Evolutionary conservation across 106 monocot genomes (phyloP).

Genomic region (Allium fistulosum): DNA sequence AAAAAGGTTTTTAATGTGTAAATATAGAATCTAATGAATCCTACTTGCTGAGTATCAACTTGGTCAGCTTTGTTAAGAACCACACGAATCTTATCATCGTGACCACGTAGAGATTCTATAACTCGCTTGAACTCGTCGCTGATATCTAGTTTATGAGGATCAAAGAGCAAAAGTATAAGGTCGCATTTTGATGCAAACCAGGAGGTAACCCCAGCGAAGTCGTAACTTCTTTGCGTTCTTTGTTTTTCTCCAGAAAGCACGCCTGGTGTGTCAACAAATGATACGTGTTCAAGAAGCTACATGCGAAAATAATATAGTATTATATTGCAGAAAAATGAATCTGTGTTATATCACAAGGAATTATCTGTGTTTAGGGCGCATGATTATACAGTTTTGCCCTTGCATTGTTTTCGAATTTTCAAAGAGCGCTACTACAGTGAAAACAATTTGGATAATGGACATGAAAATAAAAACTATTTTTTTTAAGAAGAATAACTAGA

Average conservation of each 20-base stretch:
- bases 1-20: not conserved
- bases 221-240: slow-evolving; percentile 84
- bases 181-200: slow-evolving; percentile 98
- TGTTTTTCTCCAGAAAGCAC: slow-evolving; percentile 97
- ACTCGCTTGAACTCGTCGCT: slow-evolving; percentile 97
- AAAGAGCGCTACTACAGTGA: too few relatives aligned
- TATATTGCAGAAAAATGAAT: not conserved
- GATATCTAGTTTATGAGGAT: slow-evolving; percentile 95
- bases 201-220: slow-evolving; percentile 90
- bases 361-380: too few relatives aligned
- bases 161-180: slow-evolving; percentile 87
- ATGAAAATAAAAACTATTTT: too few relatives aligned
- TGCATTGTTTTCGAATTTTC: too few relatives aligned
- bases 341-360: too few relatives aligned
- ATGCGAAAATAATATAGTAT: slow-evolving; percentile 1
- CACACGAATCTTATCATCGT: slow-evolving; percentile 95
- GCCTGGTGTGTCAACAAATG: slow-evolving; percentile 93
- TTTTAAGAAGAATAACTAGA: too few relatives aligned
- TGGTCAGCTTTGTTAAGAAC: slow-evolving; percentile 92
- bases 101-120: slow-evolving; percentile 77
- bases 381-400: too few relatives aligned
- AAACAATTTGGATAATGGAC: too few relatives aligned
- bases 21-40: not conserved
- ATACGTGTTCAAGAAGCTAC: slow-evolving; percentile 85
- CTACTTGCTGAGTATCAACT: slow-evolving; percentile 91